Percentiles rank a stretch among this genome's conserved stretches.
These are phyloP conservation scores for Scheffersomyces ergatensis DNA, from an alignment of 805 yeast species.

Conservation along the genomic window DNA sequence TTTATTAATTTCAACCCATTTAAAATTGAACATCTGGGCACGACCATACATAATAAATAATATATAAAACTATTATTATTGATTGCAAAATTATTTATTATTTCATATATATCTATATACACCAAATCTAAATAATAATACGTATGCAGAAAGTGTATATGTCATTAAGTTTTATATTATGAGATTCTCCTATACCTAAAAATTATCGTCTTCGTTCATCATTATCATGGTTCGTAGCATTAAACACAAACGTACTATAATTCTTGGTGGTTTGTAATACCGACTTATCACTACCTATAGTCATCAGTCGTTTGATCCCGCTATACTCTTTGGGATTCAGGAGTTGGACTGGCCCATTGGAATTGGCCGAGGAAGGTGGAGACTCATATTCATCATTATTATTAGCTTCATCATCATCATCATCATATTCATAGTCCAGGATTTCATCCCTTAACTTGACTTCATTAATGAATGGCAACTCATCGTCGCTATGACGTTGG, in stretches of 20 bases:
- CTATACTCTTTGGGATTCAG: slow-evolving; percentile 1
- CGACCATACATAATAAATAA: too few relatives aligned
- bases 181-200: too few relatives aligned
- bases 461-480: slow-evolving; percentile 37
- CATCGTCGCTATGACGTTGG: slow-evolving; percentile 15
- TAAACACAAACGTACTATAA: slow-evolving; percentile 36
- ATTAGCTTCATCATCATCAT: too few relatives aligned
- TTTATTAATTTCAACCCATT: too few relatives aligned
- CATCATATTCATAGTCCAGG: slow-evolving; percentile 9
- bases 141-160: too few relatives aligned
- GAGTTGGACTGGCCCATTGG: not conserved
- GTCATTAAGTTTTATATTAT: too few relatives aligned
- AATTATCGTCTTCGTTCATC: too few relatives aligned
- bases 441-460: slow-evolving; percentile 21
- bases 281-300: slow-evolving; percentile 29
- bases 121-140: too few relatives aligned
- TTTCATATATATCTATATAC: too few relatives aligned
- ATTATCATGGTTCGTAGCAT: slow-evolving; percentile 11
- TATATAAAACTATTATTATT: too few relatives aligned
- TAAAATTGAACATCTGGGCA: too few relatives aligned
- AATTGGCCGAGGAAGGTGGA: slow-evolving; percentile 3
- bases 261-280: slow-evolving; percentile 40
- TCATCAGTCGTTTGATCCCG: slow-evolving; percentile 22
- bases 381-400: not conserved
- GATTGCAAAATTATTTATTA: too few relatives aligned